phyloP scores from a whole-genome alignment of 148 eudicot genomes.

The Silene latifolia region DNA sequence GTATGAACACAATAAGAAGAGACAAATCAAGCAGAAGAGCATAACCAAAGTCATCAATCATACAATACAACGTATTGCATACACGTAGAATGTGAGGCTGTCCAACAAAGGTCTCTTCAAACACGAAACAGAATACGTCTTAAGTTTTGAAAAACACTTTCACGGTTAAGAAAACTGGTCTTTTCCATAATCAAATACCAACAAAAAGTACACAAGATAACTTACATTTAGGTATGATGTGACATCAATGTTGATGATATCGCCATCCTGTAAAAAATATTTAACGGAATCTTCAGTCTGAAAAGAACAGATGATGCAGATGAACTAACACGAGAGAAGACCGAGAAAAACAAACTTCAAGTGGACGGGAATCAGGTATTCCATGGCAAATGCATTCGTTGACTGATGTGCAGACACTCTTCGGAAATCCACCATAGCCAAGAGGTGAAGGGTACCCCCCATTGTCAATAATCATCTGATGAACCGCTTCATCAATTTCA shows the following conservation, averaged over 20 bases:
- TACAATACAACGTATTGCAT: neutral
- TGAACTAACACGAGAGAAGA: neutral
- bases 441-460: slow-evolving; percentile 99
- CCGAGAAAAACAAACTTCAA: slow-evolving; percentile 55
- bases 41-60: neutral
- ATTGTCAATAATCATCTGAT: slow-evolving; percentile 93
- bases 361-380: slow-evolving; percentile 92
- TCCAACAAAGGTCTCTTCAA: neutral
- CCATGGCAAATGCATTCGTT: slow-evolving; percentile 99
- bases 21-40: slow-evolving; percentile 6
- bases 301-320: neutral
- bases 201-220: neutral
- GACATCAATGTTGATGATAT: slow-evolving; percentile 89
- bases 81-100: neutral
- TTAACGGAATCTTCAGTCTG: neutral
- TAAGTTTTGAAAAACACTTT: neutral
- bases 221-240: slow-evolving; percentile 93
- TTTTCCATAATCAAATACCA: neutral
- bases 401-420: slow-evolving; percentile 98
- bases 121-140: neutral
- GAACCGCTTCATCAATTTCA: slow-evolving; percentile 97
- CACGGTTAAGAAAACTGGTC: neutral
- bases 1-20: neutral
- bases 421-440: slow-evolving; percentile 97
- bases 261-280: slow-evolving; percentile 76